Evolutionary conservation across 179 eudicot species (phyloP).

Genomic region (Drosera spatulata): DNA sequence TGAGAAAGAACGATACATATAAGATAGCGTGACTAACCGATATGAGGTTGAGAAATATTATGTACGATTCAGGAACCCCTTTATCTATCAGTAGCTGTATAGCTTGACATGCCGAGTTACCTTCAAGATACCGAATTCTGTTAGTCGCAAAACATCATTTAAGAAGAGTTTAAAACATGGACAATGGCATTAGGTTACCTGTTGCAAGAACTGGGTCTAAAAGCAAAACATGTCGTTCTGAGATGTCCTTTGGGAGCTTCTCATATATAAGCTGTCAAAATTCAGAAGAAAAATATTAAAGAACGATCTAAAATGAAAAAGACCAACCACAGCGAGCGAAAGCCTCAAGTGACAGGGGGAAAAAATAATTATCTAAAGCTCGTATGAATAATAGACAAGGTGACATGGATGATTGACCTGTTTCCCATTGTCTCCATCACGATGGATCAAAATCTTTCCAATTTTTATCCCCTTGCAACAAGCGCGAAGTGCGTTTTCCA

Average conservation of each 20-base stretch:
- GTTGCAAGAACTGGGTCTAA: slow-evolving; percentile 97
- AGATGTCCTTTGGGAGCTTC: slow-evolving; percentile 83
- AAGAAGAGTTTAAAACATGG: no score
- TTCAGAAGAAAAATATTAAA: not conserved
- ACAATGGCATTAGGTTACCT: slow-evolving; percentile 33
- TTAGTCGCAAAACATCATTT: not conserved
- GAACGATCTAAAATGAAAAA: not conserved
- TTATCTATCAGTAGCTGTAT: slow-evolving; percentile 81
- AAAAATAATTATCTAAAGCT: not conserved
- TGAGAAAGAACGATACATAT: not conserved
- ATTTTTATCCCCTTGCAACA: slow-evolving; percentile 99
- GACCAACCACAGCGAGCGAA: not conserved
- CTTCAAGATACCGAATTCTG: slow-evolving; percentile 25
- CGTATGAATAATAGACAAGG: not conserved
- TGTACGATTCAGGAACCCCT: slow-evolving; percentile 97
- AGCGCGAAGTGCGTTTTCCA: slow-evolving; percentile 22
- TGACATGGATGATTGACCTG: slow-evolving; percentile 35
- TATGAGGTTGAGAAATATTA: slow-evolving; percentile 84
- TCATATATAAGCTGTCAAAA: slow-evolving; percentile 84
- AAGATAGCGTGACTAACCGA: slow-evolving; percentile 41
- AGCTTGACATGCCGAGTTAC: slow-evolving; percentile 95
- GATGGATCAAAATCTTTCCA: slow-evolving; percentile 93
- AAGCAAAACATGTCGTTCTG: slow-evolving; percentile 93
- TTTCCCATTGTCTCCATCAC: slow-evolving; percentile 96
- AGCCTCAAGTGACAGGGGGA: not conserved